Evolutionary conservation across 805 yeast species (phyloP).

Genomic region (Cyberlindnera subsufficiens): DNA sequence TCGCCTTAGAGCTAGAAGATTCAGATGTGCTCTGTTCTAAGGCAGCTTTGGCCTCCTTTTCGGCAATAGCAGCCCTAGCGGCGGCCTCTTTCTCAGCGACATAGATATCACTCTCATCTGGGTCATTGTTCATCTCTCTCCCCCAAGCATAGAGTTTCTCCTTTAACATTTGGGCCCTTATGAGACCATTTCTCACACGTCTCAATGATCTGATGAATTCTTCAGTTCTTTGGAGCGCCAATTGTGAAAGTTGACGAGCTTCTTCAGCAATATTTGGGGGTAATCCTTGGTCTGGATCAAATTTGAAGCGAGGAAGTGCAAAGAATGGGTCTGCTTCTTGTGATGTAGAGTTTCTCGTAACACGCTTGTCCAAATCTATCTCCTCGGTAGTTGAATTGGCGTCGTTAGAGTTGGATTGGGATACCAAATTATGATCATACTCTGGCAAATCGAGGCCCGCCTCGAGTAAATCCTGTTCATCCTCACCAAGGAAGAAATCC

Average conservation of each 20-base stretch:
- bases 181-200: conserved; percentile 67
- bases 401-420: too few relatives aligned
- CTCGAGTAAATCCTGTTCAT: conserved; percentile 61
- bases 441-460: conserved; percentile 58
- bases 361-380: conserved; percentile 23
- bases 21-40: conserved; percentile 6
- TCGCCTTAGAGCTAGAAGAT: conserved; percentile 4
- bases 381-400: conserved; percentile 13
- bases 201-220: conserved; percentile 80
- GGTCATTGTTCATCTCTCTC: conserved; percentile 69
- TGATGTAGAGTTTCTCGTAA: conserved; percentile 22
- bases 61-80: conserved; percentile 15
- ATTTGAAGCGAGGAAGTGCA: conserved; percentile 44
- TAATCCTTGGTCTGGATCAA: conserved; percentile 44
- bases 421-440: conserved; percentile 37
- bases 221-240: conserved; percentile 74
- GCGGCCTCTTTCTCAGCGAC: conserved; percentile 26
- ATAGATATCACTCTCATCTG: conserved; percentile 38
- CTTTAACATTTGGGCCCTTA: conserved; percentile 72
- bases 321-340: conserved; percentile 57
- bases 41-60: conserved; percentile 11
- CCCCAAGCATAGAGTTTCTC: conserved; percentile 77
- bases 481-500: conserved; percentile 83
- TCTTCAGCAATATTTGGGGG: conserved; percentile 56
- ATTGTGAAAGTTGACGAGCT: conserved; percentile 68